Evolutionary conservation across 164 flowering plant species (phyloP), one percentile per base, ranked within the genome.

Genomic region (Sextonia rubra): DNA sequence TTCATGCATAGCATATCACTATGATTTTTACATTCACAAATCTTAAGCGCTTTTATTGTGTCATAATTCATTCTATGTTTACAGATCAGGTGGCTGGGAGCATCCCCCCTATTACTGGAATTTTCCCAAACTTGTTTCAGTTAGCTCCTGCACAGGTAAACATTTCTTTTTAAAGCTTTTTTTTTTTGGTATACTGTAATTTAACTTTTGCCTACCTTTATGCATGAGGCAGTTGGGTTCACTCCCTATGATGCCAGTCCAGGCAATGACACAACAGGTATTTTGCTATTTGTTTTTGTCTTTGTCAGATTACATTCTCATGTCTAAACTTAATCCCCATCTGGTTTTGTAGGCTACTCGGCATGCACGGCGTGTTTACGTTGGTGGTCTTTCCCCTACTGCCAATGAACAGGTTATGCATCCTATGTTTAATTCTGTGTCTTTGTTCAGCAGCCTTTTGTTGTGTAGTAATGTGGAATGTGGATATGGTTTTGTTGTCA

Each of bases 201-300:
- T 20, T 60, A 9, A 12, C 56, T 49, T 49, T 12, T 15, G 11
- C 56, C 12, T 49, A 12, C 18, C 2, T 69, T 24, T 44, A 68
- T 70, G 6, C 26, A 48, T 37, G 55, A 62, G 8, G 81, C 91
- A 74, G 81, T 87, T 92, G 77, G 89, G 88, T 56, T 74, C 88
- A 66, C 85, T 92, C 71, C 94, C 91, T 68, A 73, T 92, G 61
- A 90, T 94, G 97, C 99, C 97, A 60, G 85, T 88, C 68, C 98
- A 92, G 79, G 97, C 99, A 66, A 94, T 94, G 99, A 94, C 98
- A 23, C 98, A 94, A 78, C 97, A 92, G 97, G 98, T 90, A 73
- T 4, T 77, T 49, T 27, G 24, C 24, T n/a, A 25, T 15, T 27
- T 44, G 1, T 12, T 27, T 23, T 61, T 8, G 20, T 37, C 18